Evolutionary conservation across 768 basidiomycete genomes (phyloP), one percentile per base, ranked within the genome.

Genomic region (Suillus subalutaceus): DNA sequence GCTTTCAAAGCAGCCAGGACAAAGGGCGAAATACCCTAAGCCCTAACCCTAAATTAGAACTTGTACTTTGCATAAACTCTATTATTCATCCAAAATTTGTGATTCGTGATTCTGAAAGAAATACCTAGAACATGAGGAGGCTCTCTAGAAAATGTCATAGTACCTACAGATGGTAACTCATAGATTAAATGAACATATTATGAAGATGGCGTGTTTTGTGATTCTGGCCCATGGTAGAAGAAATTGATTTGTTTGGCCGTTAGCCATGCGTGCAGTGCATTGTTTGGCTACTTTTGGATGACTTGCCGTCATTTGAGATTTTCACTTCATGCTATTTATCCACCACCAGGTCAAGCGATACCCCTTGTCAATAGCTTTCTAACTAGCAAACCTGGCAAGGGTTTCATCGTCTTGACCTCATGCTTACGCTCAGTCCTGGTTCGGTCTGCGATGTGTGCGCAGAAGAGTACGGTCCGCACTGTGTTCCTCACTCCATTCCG

Each of bases 381-480:
- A 73, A 74, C 72, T 72, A 77, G 74, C 77, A 74, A 75, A 78
- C 77, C 73, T 77, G 76, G 72, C 75, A 75, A 77, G 77, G 77
- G 77, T 75, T 71, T 76, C 69, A 73, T 73, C 74, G 78, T 74
- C 77, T 78, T 77, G 76, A 75, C 75, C 72, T 75, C 75, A 93
- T 93, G 92, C 87, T 93, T 81, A 90, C 91, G 77, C 90, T 93
- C 75, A 85, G 82, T 81, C 86, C 90, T 78, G 90, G 90, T 79
- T 92, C 90, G 77, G 84, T 88, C 78, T 93, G 92, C 88, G 92
- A 93, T 84, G 92, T 93, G 75, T 93, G 92, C 83, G 91, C 91
- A 74, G 91, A 93, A 80, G 91, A 93, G 83, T 93, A 86, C 79
- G 89, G 89, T 75, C 82, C 86, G 65, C 88, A 88, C 72, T 88